Conservation (phyloP, 1,139 yeast species). For the Zygosaccharomyces sapae region DNA sequence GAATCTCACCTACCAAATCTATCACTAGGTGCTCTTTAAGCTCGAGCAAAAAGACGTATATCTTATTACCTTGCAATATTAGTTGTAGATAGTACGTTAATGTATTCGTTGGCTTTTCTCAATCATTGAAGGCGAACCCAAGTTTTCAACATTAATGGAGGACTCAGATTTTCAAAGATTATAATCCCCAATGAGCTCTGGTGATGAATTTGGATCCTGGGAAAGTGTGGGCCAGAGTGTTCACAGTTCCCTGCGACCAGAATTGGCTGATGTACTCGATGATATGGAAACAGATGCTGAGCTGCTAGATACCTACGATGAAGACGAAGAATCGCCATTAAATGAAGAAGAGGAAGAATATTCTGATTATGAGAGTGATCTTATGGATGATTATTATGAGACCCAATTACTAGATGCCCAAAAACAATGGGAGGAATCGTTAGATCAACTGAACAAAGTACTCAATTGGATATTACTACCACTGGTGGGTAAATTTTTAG, state of each 20-base stretch:
- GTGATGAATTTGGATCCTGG: slow-evolving; percentile 2
- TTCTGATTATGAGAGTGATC: slow-evolving; percentile 19
- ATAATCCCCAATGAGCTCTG: slow-evolving; percentile 1
- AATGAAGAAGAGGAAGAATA: slow-evolving; percentile 15
- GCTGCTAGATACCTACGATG: slow-evolving; percentile 7
- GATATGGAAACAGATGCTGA: background rate
- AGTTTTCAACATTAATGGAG: background rate
- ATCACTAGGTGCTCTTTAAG: background rate
- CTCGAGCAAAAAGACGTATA: background rate
- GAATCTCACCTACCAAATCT: background rate
- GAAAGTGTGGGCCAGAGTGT: background rate
- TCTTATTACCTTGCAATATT: too few species aligned
- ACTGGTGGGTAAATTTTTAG: slow-evolving; percentile 54
- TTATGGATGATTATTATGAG: slow-evolving; percentile 16
- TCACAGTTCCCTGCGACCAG: slow-evolving; percentile 2
- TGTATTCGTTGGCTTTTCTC: background rate
- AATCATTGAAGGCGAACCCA: background rate
- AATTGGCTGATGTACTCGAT: background rate
- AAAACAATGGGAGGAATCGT: slow-evolving; percentile 63
- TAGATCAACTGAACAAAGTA: slow-evolving; percentile 50
- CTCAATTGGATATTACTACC: slow-evolving; percentile 55
- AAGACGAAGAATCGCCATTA: slow-evolving; percentile 7
- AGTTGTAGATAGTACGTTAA: background rate
- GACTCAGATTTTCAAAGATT: background rate
- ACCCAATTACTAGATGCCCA: slow-evolving; percentile 41